Evolutionary conservation across 306 rosid species (phyloP), one percentile per base, ranked within the genome.

Genomic region (Geum urbanum): DNA sequence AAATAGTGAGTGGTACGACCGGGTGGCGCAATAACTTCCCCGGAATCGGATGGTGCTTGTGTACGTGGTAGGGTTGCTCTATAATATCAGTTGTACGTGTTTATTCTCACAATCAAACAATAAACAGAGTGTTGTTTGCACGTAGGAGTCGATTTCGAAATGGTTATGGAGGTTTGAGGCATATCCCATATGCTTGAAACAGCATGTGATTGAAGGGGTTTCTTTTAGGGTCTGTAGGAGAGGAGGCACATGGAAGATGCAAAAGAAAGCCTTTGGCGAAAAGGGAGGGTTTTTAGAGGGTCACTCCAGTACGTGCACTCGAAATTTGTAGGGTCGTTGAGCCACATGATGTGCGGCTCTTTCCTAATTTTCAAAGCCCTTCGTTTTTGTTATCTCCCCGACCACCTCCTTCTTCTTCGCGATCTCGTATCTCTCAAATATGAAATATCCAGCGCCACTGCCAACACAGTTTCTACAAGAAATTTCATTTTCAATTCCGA

Each of bases 181-280:
- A 72, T 49, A 20, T 56, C 63, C 35, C 49, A 8, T 44, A 49
- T 43, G 43, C 76, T 63, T 40, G 22, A 69, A 82, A 66, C 60
- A 73, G 66, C 84, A 82, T 69, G 82, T 74, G 82, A 78, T 32
- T 32, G 45, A 57, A 65, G 40, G 39, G 51, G 65, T 32, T 5
- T 12, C 40, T 11, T 56, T 56, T 56, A 73, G 69, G 69, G 40
- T 56, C 71, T 69, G 37, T 32, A 32, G 37, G 37, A 32, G 37
- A 32, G 48, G 8, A 45, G 62, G 82, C 96, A 89, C 92, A 89
- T 89, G 90, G 88, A 79, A 59, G 37, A 59, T 59, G 64, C 64
- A 59, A 13, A 15, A 32, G 37, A 32, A 44, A 13, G 80, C 85
- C 72, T 55, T 75, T 49, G 49, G 32, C 50, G 50, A 60, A 79